phyloP scores from a whole-genome alignment of 2,329 filamentous ascomycete genomes.

The Trichoderma afroharzianum region DNA sequence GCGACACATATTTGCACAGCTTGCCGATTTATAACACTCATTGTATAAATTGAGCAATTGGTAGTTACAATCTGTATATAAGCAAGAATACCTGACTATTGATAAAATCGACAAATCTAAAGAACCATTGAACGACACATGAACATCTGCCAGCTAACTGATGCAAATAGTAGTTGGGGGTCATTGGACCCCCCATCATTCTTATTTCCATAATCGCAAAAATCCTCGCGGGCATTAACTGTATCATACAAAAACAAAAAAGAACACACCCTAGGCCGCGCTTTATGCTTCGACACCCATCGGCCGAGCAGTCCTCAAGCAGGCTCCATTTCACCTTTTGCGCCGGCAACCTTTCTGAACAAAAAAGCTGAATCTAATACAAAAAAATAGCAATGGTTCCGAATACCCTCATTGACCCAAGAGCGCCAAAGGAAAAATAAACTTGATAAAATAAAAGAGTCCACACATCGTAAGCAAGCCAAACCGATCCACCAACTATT shows the following conservation, averaged over 20 bases:
- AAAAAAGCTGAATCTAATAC: constrained; percentile 9
- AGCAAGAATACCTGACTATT: not conserved
- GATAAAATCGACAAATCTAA: not conserved
- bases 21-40: no score
- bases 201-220: constrained; percentile 8
- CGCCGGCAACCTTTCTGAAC: constrained; percentile 16
- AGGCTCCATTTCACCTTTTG: not conserved
- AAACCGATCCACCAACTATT: not conserved
- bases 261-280: constrained; percentile 9
- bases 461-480: not conserved
- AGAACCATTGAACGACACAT: not conserved
- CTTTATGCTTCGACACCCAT: constrained; percentile 14
- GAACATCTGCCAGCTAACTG: not conserved
- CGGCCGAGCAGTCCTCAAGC: constrained; percentile 18
- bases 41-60: no score
- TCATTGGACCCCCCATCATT: not conserved
- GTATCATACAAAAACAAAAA: constrained; percentile 14
- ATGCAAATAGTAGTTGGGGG: not conserved
- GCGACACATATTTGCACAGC: not conserved
- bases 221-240: constrained; percentile 12
- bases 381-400: constrained; percentile 5
- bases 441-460: not conserved
- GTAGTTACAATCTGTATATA: not conserved
- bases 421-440: constrained; percentile 12
- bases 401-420: not conserved